Conservation (phyloP, 306 rosid species). For the Cotoneaster glaucophyllus region DNA sequence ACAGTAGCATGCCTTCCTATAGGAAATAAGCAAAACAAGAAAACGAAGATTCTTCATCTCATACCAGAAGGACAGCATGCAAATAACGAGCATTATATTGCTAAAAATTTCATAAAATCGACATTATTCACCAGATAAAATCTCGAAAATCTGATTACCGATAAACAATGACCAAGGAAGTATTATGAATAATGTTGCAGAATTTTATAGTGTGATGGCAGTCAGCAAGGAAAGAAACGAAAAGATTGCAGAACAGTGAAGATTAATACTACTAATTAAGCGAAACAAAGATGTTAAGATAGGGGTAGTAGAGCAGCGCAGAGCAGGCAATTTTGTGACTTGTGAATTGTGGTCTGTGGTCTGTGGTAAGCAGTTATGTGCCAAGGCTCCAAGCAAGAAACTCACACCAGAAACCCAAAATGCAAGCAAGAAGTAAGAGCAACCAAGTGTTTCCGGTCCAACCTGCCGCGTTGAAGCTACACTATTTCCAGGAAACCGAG, state of each 20-base stretch:
- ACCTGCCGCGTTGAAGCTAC: not conserved
- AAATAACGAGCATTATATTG: not conserved
- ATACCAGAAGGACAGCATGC: not conserved
- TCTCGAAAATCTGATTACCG: not conserved
- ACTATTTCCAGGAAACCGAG: not conserved
- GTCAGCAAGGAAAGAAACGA: not conserved
- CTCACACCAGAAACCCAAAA: not conserved
- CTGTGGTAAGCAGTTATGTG: not conserved
- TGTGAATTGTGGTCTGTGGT: not conserved
- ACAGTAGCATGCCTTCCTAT: not conserved
- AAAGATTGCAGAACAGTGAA: not conserved
- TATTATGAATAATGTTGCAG: not conserved
- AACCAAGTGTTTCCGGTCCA: not conserved
- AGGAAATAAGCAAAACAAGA: not conserved
- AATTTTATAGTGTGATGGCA: not conserved
- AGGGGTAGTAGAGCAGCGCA: not conserved
- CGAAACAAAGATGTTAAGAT: not conserved
- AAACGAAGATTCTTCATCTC: not conserved
- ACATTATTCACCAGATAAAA: not conserved
- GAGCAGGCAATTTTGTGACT: not conserved
- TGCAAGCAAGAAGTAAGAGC: not conserved
- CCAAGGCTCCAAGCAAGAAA: not conserved
- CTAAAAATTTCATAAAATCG: not conserved
- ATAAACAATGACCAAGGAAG: not conserved
- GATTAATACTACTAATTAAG: not conserved